Evolutionary conservation across 345 rosid species (phyloP), one percentile per base, ranked within the genome.

Genomic region (Schrenkiella parvula): DNA sequence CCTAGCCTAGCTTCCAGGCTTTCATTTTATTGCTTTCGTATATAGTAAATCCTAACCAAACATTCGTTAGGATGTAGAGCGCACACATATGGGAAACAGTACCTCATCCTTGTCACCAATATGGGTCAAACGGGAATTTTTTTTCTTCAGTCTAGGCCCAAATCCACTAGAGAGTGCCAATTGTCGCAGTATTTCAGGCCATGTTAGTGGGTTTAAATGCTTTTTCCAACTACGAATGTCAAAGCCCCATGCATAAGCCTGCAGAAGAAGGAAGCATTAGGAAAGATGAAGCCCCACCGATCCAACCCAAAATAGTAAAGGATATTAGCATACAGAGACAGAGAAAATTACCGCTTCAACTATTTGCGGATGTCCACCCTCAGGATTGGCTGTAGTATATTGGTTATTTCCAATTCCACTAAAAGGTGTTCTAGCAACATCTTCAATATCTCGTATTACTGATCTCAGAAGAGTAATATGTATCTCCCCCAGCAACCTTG

Each of bases 211-310:
- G 73, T 83, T 86, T 76, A 95, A 83, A 84, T 87, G 91, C 68
- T 65, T 84, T 82, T 92, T 96, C 99, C 99, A 95, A 80, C 89
- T 87, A 71, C 85, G 86, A 53, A 95, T 87, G 81, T 95, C 97
- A 73, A 95, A 95, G 60, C 99, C 99, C 99, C 99, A 95, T 18
- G 84, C 78, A 87, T 92, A 92, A 22, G 99, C 98, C 99, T 95
- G 81, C 69, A 54, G 48, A 57, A 73, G 54, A 57, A 71, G 22
- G 54, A 38, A 42, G 25, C 18, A 35, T 34, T 53, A 12, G 15
- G 17, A 51, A 65, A 60, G 39, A 60, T 66, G 13, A 76, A 55
- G 38, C 69, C 70, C 44, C 38, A 43, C 42, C 39, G 66, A 68
- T 58, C 23, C 48, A 34, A 58, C n/a, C 62, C 25, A 23, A 21